Conservation (phyloP, 2,329 filamentous ascomycete species). For the Fusarium metavorans region DNA sequence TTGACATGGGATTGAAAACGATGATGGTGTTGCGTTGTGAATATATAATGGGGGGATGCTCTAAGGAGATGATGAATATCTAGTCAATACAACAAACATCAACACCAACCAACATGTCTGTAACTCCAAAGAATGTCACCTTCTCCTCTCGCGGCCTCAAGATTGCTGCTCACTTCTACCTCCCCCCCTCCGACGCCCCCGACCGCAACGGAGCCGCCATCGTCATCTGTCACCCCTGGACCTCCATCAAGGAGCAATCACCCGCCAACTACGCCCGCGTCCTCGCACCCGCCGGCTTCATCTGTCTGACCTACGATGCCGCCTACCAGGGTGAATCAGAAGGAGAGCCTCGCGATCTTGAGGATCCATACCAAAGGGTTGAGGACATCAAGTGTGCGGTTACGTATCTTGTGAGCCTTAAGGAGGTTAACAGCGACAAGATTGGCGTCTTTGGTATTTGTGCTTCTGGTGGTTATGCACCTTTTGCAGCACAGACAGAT, state of each 20-base stretch:
- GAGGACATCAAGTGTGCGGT: neutral
- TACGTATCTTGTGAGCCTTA: neutral
- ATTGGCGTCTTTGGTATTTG: neutral
- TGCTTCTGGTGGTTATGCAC: neutral
- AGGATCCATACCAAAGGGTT: neutral
- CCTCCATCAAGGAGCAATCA: constrained; percentile 13
- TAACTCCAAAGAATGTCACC: neutral
- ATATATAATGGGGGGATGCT: neutral
- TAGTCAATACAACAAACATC: neutral
- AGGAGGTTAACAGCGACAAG: neutral
- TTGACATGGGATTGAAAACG: neutral
- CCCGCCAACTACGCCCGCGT: constrained; percentile 10
- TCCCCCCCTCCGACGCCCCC: neutral
- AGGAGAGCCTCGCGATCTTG: neutral
- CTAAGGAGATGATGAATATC: neutral
- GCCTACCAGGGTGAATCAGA: constrained; percentile 7
- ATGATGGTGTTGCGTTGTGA: neutral
- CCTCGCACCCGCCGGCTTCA: constrained; percentile 3
- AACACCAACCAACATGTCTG: neutral
- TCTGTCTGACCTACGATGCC: constrained; percentile 10
- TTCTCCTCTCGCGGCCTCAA: neutral
- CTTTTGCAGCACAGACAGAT: neutral
- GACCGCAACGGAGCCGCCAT: constrained; percentile 1
- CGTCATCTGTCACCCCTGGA: constrained; percentile 11
- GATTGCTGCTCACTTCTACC: neutral